phyloP scores from a whole-genome alignment of 2,329 filamentous ascomycete species.

The Exophiala phaeomuriformis region DNA sequence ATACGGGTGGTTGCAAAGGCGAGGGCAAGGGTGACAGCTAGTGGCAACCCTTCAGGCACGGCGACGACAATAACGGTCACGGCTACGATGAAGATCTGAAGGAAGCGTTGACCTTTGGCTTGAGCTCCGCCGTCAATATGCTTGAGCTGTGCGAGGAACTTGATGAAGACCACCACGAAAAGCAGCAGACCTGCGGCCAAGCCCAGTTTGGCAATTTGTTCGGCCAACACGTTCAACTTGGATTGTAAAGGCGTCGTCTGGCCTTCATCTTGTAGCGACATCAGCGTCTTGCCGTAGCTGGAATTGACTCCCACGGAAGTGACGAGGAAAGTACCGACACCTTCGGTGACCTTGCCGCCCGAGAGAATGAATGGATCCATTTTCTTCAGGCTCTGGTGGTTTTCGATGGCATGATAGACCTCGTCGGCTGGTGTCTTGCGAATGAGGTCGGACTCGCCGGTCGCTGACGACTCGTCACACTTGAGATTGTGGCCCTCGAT shows the following conservation, averaged over 20 bases:
- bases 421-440: conserved; percentile 60
- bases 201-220: conserved; percentile 71
- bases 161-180: conserved; percentile 73
- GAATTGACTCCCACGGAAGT: conserved; percentile 68
- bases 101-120: conserved; percentile 50
- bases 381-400: conserved; percentile 54
- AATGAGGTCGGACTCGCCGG: conserved; percentile 66
- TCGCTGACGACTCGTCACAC: conserved; percentile 68
- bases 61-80: conserved; percentile 55
- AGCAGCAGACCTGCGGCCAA: conserved; percentile 64
- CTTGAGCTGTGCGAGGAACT: conserved; percentile 60
- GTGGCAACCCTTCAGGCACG: conserved; percentile 53
- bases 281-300: conserved; percentile 68
- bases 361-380: conserved; percentile 75
- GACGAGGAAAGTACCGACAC: conserved; percentile 67
- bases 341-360: conserved; percentile 68
- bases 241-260: conserved; percentile 72
- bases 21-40: conserved; percentile 55
- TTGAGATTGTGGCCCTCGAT: conserved; percentile 59
- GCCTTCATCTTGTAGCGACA: conserved; percentile 68
- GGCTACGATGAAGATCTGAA: conserved; percentile 52
- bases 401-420: conserved; percentile 56
- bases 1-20: conserved; percentile 58
- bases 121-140: conserved; percentile 42
- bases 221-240: conserved; percentile 68